Evolutionary conservation across 495 filamentous ascomycete genomes (phyloP).

Genomic region (Bathelium albidoporum): DNA sequence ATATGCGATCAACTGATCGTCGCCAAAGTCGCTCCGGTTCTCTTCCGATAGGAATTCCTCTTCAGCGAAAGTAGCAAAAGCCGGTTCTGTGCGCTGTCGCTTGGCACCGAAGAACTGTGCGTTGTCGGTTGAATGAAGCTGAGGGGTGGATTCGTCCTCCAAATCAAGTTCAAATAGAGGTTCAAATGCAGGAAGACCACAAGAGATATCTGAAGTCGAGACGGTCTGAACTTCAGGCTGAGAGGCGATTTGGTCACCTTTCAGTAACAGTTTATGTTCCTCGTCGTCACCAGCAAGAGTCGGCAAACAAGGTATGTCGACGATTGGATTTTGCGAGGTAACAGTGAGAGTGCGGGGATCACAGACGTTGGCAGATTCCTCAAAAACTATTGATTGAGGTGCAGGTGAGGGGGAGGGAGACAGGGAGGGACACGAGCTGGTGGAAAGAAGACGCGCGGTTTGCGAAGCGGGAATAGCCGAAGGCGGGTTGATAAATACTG

Average conservation of each 20-base stretch:
- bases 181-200: constrained; percentile 63
- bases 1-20: constrained; percentile 42
- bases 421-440: constrained; percentile 73
- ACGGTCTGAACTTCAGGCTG: constrained; percentile 43
- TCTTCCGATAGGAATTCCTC: constrained; percentile 69
- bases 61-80: constrained; percentile 36
- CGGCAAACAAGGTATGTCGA: constrained; percentile 59
- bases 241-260: constrained; percentile 42
- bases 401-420: constrained; percentile 73
- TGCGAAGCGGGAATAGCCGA: constrained; percentile 39
- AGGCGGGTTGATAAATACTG: constrained; percentile 75
- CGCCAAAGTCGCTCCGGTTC: constrained; percentile 66
- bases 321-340: constrained; percentile 44
- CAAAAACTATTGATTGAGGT: constrained; percentile 56
- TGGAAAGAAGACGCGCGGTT: constrained; percentile 48
- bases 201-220: constrained; percentile 23
- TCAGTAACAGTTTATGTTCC: constrained; percentile 63
- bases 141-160: constrained; percentile 78
- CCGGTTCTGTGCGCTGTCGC: constrained; percentile 61
- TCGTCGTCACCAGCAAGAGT: constrained; percentile 67
- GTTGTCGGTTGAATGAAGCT: constrained; percentile 46
- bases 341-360: constrained; percentile 89
- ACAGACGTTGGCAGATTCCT: constrained; percentile 74
- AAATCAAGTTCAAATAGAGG: constrained; percentile 86
- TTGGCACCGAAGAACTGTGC: constrained; percentile 60